phyloP scores from a whole-genome alignment of 805 yeast species.

The Starmera dryadoides region DNA sequence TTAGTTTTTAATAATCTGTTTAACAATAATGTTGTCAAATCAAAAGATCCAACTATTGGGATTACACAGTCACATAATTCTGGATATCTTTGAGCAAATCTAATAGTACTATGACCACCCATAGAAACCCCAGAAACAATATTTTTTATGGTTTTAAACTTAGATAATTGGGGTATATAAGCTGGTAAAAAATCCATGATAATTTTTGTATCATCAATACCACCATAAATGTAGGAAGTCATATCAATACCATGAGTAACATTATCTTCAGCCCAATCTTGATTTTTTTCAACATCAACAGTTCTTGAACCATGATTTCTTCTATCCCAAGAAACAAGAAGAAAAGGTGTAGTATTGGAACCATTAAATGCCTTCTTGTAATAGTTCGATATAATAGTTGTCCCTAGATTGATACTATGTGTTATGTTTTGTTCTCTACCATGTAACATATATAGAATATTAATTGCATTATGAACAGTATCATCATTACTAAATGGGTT shows the following conservation, averaged over 20 bases:
- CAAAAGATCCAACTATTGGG: slow-evolving; percentile 17
- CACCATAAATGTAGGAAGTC: slow-evolving; percentile 13
- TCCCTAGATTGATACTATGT: neutral
- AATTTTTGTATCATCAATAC: slow-evolving; percentile 10
- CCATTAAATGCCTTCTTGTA: neutral
- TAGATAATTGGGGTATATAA: slow-evolving; percentile 4
- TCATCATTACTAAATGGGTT: neutral
- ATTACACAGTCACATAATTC: slow-evolving; percentile 9
- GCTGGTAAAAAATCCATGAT: slow-evolving; percentile 12
- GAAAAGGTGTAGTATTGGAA: slow-evolving; percentile 1
- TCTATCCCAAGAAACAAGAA: slow-evolving; percentile 14
- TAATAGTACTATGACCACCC: slow-evolving; percentile 17
- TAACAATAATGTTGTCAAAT: slow-evolving; percentile 11
- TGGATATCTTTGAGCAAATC: slow-evolving; percentile 9
- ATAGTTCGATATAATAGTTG: neutral
- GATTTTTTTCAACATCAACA: slow-evolving; percentile 4
- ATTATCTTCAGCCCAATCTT: slow-evolving; percentile 11
- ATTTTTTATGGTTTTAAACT: neutral
- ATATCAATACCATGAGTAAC: slow-evolving; percentile 12
- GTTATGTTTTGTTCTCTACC: neutral
- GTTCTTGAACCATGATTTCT: slow-evolving; percentile 16
- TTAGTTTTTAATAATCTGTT: slow-evolving; percentile 6
- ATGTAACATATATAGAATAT: neutral
- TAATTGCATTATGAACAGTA: neutral
- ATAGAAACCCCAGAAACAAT: slow-evolving; percentile 16